phyloP scores from a whole-genome alignment of 495 filamentous ascomycete species.

The Podospora didyma region DNA sequence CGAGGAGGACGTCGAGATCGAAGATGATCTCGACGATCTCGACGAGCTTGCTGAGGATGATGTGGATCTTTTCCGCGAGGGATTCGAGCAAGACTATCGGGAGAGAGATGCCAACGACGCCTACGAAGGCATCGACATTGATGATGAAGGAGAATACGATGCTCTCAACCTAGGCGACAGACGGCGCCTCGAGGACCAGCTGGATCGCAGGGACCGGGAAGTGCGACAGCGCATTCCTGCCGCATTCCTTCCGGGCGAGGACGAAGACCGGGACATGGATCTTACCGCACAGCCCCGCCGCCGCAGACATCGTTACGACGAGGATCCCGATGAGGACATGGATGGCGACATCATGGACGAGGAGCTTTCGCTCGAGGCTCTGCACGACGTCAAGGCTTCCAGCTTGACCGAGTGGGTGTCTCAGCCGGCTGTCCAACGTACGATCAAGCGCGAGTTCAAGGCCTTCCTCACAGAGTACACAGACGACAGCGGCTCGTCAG shows the following conservation, averaged over 20 bases:
- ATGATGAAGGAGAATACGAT: slow-evolving; percentile 61
- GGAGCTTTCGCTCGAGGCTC: slow-evolving; percentile 85
- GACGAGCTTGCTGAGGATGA: slow-evolving; percentile 97
- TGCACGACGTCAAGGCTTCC: slow-evolving; percentile 90
- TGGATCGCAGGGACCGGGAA: slow-evolving; percentile 80
- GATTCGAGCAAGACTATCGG: slow-evolving; percentile 83
- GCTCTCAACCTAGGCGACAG: slow-evolving; percentile 76
- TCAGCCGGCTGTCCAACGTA: slow-evolving; percentile 83
- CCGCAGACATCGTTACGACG: slow-evolving; percentile 83
- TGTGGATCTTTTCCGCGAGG: slow-evolving; percentile 89
- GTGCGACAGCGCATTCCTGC: slow-evolving; percentile 71
- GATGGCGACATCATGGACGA: slow-evolving; percentile 89
- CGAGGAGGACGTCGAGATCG: slow-evolving; percentile 46
- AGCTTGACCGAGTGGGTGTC: slow-evolving; percentile 93
- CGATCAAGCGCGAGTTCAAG: slow-evolving; percentile 94
- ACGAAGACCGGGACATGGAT: slow-evolving; percentile 78
- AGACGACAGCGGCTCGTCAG: slow-evolving; percentile 78
- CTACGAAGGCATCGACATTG: slow-evolving; percentile 46
- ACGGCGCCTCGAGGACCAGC: slow-evolving; percentile 75
- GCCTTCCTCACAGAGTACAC: slow-evolving; percentile 95
- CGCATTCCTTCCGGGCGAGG: slow-evolving; percentile 85
- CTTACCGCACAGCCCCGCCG: slow-evolving; percentile 77
- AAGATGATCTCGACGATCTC: slow-evolving; percentile 83
- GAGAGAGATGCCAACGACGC: slow-evolving; percentile 44
- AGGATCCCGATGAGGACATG: slow-evolving; percentile 90